Conservation (phyloP, 2,329 filamentous ascomycete genomes). For the Fusarium napiforme region DNA sequence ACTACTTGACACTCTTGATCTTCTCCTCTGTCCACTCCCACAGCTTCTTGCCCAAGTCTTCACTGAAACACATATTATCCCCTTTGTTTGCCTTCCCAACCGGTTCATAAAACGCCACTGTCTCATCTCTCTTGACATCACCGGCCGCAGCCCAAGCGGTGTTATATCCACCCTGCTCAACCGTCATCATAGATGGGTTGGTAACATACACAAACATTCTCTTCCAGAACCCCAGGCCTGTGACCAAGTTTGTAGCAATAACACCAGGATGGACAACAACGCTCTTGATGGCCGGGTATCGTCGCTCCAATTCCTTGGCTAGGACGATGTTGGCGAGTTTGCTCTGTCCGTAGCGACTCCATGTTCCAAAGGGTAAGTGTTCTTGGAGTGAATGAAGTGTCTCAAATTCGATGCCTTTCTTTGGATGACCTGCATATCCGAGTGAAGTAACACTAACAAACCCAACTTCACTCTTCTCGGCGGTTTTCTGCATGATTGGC, state of each 20-base stretch:
- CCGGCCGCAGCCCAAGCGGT: constrained; percentile 49
- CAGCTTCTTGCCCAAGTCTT: constrained; percentile 48
- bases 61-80: constrained; percentile 40
- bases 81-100: constrained; percentile 40
- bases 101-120: constrained; percentile 45
- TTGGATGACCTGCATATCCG: constrained; percentile 42
- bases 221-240: constrained; percentile 38
- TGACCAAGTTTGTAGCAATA: constrained; percentile 46
- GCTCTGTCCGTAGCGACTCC: constrained; percentile 61
- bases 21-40: constrained; percentile 53
- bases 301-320: constrained; percentile 57
- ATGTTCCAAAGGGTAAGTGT: constrained; percentile 49
- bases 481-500: constrained; percentile 39
- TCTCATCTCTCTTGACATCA: constrained; percentile 15
- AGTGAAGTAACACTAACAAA: constrained; percentile 45
- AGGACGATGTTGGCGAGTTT: constrained; percentile 62
- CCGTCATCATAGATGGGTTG: constrained; percentile 38
- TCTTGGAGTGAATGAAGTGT: constrained; percentile 43
- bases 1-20: constrained; percentile 8
- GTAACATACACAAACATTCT: constrained; percentile 42
- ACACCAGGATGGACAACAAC: constrained; percentile 62
- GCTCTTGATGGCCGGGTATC: constrained; percentile 54
- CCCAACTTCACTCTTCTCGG: constrained; percentile 31
- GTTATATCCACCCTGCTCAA: constrained; percentile 47
- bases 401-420: constrained; percentile 45